Evolutionary conservation across 2,329 filamentous ascomycete species (phyloP).

Genomic region (Colletotrichum phormii): DNA sequence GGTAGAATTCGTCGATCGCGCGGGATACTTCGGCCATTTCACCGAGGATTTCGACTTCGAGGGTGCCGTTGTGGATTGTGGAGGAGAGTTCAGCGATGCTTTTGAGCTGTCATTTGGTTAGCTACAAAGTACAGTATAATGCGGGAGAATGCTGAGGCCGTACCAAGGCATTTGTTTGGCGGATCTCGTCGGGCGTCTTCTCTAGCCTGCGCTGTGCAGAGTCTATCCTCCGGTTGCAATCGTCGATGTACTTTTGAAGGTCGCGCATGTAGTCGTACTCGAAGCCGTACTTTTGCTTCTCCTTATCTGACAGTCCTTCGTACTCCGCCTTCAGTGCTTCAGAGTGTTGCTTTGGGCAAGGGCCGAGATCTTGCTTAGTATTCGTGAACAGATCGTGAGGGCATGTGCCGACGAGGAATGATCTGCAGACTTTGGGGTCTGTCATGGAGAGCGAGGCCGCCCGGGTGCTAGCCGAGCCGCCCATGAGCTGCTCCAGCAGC

Average conservation of each 20-base stretch:
- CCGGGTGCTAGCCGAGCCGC: slow-evolving; percentile 77
- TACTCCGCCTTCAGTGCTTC: slow-evolving; percentile 92
- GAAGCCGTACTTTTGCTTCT: slow-evolving; percentile 85
- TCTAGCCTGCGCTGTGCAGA: slow-evolving; percentile 89
- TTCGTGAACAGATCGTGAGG: slow-evolving; percentile 92
- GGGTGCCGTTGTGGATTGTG: slow-evolving; percentile 83
- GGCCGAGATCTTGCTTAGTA: slow-evolving; percentile 96
- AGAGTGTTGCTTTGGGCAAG: slow-evolving; percentile 88
- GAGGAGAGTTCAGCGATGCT: slow-evolving; percentile 83
- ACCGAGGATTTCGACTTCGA: slow-evolving; percentile 88
- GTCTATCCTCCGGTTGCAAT: slow-evolving; percentile 95
- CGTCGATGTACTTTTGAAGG: slow-evolving; percentile 95
- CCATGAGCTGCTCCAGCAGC: slow-evolving; percentile 97
- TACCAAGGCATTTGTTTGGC: slow-evolving; percentile 89
- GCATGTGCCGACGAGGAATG: slow-evolving; percentile 39
- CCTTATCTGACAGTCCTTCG: slow-evolving; percentile 75
- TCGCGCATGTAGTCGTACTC: slow-evolving; percentile 98
- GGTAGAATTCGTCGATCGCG: slow-evolving; percentile 89
- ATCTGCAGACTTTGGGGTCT: slow-evolving; percentile 61
- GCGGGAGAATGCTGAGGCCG: neutral
- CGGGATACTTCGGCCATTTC: slow-evolving; percentile 83
- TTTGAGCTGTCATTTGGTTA: slow-evolving; percentile 70
- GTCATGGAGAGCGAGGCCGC: slow-evolving; percentile 87
- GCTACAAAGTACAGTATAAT: neutral
- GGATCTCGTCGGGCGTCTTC: slow-evolving; percentile 97